Evolutionary conservation across 2,329 filamentous ascomycete species (phyloP).

Genomic region (Gremmenia infestans): DNA sequence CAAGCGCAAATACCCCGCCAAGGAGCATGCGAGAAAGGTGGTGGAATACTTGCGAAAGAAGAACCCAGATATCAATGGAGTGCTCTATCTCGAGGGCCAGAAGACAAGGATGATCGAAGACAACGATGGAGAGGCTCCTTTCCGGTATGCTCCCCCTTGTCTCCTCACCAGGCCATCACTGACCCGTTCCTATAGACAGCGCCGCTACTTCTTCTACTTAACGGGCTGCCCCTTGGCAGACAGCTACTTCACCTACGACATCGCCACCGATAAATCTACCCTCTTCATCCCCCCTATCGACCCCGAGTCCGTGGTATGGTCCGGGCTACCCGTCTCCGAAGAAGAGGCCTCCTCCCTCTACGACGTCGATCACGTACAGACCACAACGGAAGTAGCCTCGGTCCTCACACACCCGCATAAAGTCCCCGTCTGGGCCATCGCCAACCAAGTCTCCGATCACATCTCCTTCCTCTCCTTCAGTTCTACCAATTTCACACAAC

Average conservation of each 20-base stretch:
- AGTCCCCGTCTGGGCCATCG: constrained; percentile 65
- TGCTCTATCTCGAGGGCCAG: constrained; percentile 85
- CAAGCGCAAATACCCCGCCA: constrained; percentile 71
- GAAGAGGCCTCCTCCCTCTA: constrained; percentile 72
- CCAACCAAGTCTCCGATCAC: constrained; percentile 67
- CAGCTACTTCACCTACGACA: constrained; percentile 75
- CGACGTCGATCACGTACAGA: constrained; percentile 74
- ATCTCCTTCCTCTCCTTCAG: constrained; percentile 68
- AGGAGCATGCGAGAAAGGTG: constrained; percentile 80
- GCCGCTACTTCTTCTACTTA: constrained; percentile 91
- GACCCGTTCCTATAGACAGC: constrained; percentile 54
- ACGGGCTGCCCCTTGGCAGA: constrained; percentile 79
- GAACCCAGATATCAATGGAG: constrained; percentile 59
- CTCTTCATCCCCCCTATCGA: constrained; percentile 90
- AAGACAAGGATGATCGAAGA: constrained; percentile 80
- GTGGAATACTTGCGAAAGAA: constrained; percentile 69
- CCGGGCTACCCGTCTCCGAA: constrained; percentile 73
- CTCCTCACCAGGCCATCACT: not conserved
- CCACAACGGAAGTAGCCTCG: constrained; percentile 70
- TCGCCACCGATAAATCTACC: constrained; percentile 65
- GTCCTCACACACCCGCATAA: constrained; percentile 41
- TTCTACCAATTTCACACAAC: constrained; percentile 50
- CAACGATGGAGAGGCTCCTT: constrained; percentile 76
- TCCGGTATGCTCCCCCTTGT: constrained; percentile 50
- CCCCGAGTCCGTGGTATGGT: constrained; percentile 89